phyloP scores from a whole-genome alignment of 2,329 filamentous ascomycete genomes.

The Lachnum nothofagi region DNA sequence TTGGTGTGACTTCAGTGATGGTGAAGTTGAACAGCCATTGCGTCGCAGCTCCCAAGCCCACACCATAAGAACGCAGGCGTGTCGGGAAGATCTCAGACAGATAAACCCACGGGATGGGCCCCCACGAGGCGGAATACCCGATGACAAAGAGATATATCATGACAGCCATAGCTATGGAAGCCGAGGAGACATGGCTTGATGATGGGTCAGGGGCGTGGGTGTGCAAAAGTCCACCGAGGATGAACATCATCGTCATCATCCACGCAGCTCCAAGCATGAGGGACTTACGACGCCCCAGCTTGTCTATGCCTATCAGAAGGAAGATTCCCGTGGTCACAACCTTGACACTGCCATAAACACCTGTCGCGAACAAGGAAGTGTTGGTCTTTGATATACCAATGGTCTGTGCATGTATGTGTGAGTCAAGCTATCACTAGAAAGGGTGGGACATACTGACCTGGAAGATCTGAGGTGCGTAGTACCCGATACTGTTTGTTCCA shows the following conservation, averaged over 20 bases:
- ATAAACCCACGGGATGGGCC: slow-evolving; percentile 49
- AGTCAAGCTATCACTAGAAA: too few species aligned
- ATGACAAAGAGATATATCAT: slow-evolving; percentile 30
- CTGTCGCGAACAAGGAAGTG: slow-evolving; percentile 62
- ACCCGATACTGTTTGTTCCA: slow-evolving; percentile 23
- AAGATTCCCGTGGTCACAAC: slow-evolving; percentile 57
- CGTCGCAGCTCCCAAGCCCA: slow-evolving; percentile 60
- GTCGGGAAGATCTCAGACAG: slow-evolving; percentile 48
- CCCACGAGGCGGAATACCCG: slow-evolving; percentile 49
- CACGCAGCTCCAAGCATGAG: slow-evolving; percentile 45
- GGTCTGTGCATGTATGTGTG: slow-evolving; percentile 39
- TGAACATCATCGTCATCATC: slow-evolving; percentile 50
- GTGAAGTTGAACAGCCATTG: slow-evolving; percentile 72
- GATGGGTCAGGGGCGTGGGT: slow-evolving; percentile 36
- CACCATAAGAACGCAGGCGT: slow-evolving; percentile 46
- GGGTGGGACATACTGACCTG: slow-evolving; percentile 45
- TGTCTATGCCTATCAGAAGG: slow-evolving; percentile 39
- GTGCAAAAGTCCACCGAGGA: slow-evolving; percentile 45
- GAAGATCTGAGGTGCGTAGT: slow-evolving; percentile 51
- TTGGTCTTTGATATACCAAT: slow-evolving; percentile 54
- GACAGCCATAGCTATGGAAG: slow-evolving; percentile 23
- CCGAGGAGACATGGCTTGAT: slow-evolving; percentile 41
- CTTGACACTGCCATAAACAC: slow-evolving; percentile 68
- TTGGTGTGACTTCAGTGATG: slow-evolving; percentile 52
- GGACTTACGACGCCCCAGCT: slow-evolving; percentile 43